Evolutionary conservation across 306 rosid species (phyloP).

Genomic region (Ochetophila trinervis): DNA sequence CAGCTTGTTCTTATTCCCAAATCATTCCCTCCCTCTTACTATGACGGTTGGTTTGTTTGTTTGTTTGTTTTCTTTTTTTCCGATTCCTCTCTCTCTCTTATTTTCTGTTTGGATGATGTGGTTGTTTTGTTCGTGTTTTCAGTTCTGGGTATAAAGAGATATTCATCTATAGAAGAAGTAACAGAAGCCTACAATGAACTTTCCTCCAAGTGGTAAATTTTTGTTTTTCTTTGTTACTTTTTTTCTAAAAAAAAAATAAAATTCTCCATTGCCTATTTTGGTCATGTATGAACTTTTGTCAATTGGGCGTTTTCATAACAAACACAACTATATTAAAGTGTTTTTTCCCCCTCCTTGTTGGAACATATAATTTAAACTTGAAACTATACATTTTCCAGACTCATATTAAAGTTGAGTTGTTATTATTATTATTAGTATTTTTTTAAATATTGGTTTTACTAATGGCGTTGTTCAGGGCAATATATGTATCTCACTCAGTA

Average conservation of each 20-base stretch:
- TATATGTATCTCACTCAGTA: too few species aligned
- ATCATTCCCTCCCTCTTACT: slow-evolving; percentile 78
- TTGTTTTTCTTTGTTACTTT: background rate
- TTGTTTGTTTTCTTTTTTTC: too few species aligned
- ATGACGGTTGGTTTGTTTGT: slow-evolving; percentile 65
- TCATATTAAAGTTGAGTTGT: too few species aligned
- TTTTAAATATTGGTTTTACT: too few species aligned
- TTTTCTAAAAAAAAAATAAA: too few species aligned
- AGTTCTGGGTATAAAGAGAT: slow-evolving; percentile 57
- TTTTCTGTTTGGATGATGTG: background rate
- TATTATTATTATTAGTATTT: too few species aligned
- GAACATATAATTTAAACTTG: too few species aligned
- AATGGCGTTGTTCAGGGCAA: background rate
- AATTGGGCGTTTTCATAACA: background rate
- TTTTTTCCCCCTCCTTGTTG: too few species aligned
- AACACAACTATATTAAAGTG: background rate
- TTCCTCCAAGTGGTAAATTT: slow-evolving; percentile 54
- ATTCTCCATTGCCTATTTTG: background rate
- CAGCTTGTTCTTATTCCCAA: slow-evolving; percentile 78
- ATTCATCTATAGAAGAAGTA: slow-evolving; percentile 58
- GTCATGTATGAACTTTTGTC: background rate
- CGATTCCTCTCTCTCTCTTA: background rate
- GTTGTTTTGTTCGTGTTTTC: background rate
- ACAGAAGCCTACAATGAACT: slow-evolving; percentile 55
- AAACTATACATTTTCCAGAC: too few species aligned